A percentile compares a stretch with the other conserved stretches of the same genome.
Conservation (phyloP, 1,284 basidiomycete genomes). For the Rugosomyces carneus region DNA sequence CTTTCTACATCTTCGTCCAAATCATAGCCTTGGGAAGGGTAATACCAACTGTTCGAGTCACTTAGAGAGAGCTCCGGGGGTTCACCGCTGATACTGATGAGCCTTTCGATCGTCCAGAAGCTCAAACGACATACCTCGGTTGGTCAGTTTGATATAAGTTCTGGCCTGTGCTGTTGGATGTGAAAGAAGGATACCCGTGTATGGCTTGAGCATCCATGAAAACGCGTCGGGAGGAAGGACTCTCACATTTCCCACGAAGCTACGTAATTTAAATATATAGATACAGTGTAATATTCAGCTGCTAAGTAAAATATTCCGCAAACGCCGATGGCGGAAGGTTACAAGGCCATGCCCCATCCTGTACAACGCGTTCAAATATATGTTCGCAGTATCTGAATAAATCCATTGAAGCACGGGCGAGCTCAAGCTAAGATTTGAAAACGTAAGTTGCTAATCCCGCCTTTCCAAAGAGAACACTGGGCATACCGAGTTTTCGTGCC, state of each 20-base stretch:
- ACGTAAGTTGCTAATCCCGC: not conserved
- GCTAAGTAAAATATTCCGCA: constrained; percentile 29
- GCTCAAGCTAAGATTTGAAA: constrained; percentile 36
- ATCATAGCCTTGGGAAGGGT: constrained; percentile 61
- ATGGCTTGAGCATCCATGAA: constrained; percentile 15
- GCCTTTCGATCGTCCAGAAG: constrained; percentile 5
- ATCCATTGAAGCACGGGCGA: constrained; percentile 47
- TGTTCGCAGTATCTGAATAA: constrained; percentile 50
- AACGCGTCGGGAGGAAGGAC: constrained; percentile 16
- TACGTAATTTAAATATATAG: constrained; percentile 3
- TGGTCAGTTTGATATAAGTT: constrained; percentile 17
- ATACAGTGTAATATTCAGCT: not conserved
- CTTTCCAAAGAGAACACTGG: not conserved
- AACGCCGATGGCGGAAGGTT: constrained; percentile 36
- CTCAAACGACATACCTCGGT: constrained; percentile 21
- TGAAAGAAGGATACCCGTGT: constrained; percentile 9
- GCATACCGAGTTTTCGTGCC: constrained; percentile 44
- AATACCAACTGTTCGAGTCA: constrained; percentile 74
- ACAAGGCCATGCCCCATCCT: constrained; percentile 49
- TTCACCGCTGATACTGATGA: constrained; percentile 25
- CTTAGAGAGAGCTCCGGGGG: constrained; percentile 42
- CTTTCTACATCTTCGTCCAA: constrained; percentile 49
- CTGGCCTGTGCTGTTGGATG: constrained; percentile 6
- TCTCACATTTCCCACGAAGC: not conserved
- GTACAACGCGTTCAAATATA: constrained; percentile 43